Percentiles rank a stretch among this genome's conserved stretches.
These are phyloP conservation scores for Suillus cothurnatus DNA, from an alignment of 768 basidiomycete species.

Conservation along the genomic window DNA sequence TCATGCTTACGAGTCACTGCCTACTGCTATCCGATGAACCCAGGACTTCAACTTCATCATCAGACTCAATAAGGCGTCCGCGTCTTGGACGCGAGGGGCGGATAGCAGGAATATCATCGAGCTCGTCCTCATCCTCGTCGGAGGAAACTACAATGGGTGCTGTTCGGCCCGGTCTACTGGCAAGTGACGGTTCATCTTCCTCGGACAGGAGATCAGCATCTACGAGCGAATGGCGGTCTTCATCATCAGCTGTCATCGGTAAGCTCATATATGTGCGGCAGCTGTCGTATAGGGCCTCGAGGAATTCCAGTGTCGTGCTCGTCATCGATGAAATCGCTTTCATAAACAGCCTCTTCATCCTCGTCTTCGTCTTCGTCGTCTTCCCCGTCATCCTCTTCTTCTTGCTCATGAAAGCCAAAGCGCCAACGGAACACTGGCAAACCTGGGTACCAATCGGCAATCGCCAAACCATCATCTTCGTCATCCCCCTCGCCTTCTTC, in stretches of 20 bases:
- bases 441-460: constrained; percentile 21
- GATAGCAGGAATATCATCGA: constrained; percentile 4
- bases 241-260: constrained; percentile 17
- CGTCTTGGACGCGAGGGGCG: neutral
- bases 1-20: constrained; percentile 8
- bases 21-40: constrained; percentile 3
- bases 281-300: neutral
- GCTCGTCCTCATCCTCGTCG: constrained; percentile 19
- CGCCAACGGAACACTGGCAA: constrained; percentile 19
- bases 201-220: constrained; percentile 12
- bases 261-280: constrained; percentile 29
- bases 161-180: constrained; percentile 1
- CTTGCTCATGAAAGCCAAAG: constrained; percentile 18
- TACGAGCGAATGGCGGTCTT: constrained; percentile 5
- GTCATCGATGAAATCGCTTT: constrained; percentile 62
- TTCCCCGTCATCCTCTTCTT: constrained; percentile 22
- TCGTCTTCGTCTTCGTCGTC: constrained; percentile 26
- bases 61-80: constrained; percentile 22
- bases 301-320: constrained; percentile 25
- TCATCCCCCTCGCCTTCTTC: constrained; percentile 37
- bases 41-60: constrained; percentile 18
- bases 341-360: constrained; percentile 44
- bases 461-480: constrained; percentile 27
- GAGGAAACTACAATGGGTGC: constrained; percentile 15
- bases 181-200: neutral